Conservation (phyloP, 352 stramenopile species). For the Globisporangium emineosum region DNA sequence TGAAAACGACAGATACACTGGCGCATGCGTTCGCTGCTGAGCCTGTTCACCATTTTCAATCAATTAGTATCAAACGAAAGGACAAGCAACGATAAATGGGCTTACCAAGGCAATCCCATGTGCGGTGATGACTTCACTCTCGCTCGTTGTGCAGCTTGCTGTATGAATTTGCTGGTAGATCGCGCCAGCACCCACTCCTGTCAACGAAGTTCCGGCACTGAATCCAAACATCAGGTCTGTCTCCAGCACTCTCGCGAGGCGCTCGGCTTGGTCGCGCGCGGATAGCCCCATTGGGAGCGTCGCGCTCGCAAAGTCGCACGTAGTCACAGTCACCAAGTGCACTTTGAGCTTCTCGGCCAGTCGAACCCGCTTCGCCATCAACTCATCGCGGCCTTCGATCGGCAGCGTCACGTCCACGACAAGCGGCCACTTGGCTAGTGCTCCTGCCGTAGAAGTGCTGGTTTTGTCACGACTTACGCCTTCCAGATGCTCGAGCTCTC, state of each 20-base stretch:
- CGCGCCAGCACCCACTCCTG: slow-evolving; percentile 33
- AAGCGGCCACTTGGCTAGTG: slow-evolving; percentile 16
- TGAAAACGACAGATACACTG: slow-evolving; percentile 72
- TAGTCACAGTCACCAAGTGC: slow-evolving; percentile 53
- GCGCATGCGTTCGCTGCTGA: slow-evolving; percentile 47
- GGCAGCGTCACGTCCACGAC: slow-evolving; percentile 55
- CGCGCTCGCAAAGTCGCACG: slow-evolving; percentile 35
- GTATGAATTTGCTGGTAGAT: slow-evolving; percentile 70
- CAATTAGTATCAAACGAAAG: neutral
- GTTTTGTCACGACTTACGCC: neutral
- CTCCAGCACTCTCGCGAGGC: slow-evolving; percentile 50
- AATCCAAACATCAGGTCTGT: slow-evolving; percentile 72
- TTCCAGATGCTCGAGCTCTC: slow-evolving; percentile 48
- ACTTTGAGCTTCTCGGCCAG: slow-evolving; percentile 38
- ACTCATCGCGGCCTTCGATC: slow-evolving; percentile 44
- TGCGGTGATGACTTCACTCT: slow-evolving; percentile 28
- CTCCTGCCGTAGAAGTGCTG: neutral
- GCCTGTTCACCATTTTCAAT: slow-evolving; percentile 22
- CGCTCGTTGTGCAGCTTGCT: slow-evolving; percentile 7
- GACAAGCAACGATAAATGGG: no score
- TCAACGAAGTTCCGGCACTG: slow-evolving; percentile 13
- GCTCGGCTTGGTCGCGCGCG: slow-evolving; percentile 38
- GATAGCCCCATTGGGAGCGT: slow-evolving; percentile 15
- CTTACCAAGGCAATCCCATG: slow-evolving; percentile 38
- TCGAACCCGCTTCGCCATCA: slow-evolving; percentile 27